Base-by-base conservation (phyloP, 148 eudicot genomes). In the Vaccinium darrowii region DNA sequence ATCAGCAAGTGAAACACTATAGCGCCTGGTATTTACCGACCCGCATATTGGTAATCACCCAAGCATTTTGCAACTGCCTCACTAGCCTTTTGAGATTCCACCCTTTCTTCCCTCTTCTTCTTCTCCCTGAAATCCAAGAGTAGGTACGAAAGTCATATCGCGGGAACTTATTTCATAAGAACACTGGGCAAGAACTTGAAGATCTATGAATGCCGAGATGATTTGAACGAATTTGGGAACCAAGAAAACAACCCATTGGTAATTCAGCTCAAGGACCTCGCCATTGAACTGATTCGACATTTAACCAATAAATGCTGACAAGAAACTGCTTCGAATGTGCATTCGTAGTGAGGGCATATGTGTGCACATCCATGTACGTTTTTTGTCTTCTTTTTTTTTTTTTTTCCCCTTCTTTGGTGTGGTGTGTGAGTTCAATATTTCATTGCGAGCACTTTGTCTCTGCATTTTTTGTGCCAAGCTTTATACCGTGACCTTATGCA, bases 21-120 rank as follows among this genome's bases (percentile, higher is more conserved):
- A 81, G 56, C 79, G 27, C 54, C 62, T 69, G 62, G 63, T 76
- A 43, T 86, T 75, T 43, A 90, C 79, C 12, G 76, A 43, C 84
- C 86, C 1, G 80, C 67, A 83, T 82, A 81, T 78, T 86, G 84
- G 84, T n/a, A 84, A 47, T 92, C 85, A 3, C 85, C 90, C 83
- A 81, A 65, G 57, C 89, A 95, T 86, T 87, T 89, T 58, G 89
- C 81, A 58, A 94, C 80, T 18, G 98, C 90, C 87, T 91, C 93
- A n/a, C 83, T 93, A 58, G 98, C 92, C 79, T 92, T 92, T 81
- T 88, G 95, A 52, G 91, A 81, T 79, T 86, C 90, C 33, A 87
- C 81, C 83, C 98, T 91, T 87, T 94, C 98, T 84, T 85, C 91
- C 86, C 82, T 87, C 84, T 94, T 94, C 91, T 94, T 94, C 90